These are phyloP conservation scores for Coniochaeta sp. DNA, from an alignment of 2,329 filamentous ascomycete genomes.

Conservation along the genomic window DNA sequence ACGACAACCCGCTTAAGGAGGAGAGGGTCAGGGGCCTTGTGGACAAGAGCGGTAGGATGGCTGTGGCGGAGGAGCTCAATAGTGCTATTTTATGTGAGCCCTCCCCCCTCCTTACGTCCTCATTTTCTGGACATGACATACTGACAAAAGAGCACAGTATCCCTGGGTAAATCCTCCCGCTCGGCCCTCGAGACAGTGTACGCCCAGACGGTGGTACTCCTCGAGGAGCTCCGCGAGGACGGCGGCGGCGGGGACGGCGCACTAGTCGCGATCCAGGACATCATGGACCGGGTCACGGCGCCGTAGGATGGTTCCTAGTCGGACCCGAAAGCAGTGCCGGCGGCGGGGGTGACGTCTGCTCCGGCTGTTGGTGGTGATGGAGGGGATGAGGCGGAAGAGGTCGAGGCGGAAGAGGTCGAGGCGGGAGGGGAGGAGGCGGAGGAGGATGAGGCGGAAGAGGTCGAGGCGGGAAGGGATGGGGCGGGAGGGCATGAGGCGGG, in stretches of 20 bases:
- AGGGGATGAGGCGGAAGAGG: too few species aligned
- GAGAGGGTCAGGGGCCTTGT: slow-evolving; percentile 70
- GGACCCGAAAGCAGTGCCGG: too few species aligned
- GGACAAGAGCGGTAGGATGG: slow-evolving; percentile 64
- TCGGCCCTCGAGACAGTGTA: slow-evolving; percentile 80
- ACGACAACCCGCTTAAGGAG: slow-evolving; percentile 71
- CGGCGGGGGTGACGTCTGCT: too few species aligned
- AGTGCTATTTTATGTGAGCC: slow-evolving; percentile 79
- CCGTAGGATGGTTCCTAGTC: slow-evolving; percentile 12
- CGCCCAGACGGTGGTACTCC: slow-evolving; percentile 76
- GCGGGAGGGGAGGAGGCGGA: too few species aligned
- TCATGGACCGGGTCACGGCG: slow-evolving; percentile 40
- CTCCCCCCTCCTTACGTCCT: too few species aligned
- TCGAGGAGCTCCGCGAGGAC: slow-evolving; percentile 74
- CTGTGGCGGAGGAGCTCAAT: slow-evolving; percentile 89
- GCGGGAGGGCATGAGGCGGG: too few species aligned
- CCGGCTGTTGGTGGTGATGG: too few species aligned
- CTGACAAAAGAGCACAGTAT: slow-evolving; percentile 48
- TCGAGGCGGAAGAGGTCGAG: too few species aligned
- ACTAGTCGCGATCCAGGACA: slow-evolving; percentile 60
- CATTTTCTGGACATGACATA: too few species aligned
- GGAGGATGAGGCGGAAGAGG: too few species aligned
- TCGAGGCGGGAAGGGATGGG: too few species aligned
- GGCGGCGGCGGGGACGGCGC: slow-evolving; percentile 77
- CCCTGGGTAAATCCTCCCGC: slow-evolving; percentile 80